Evolutionary conservation across 1,284 basidiomycete species (phyloP), one percentile per base, ranked within the genome.

Genomic region (Ganoderma multipileum): DNA sequence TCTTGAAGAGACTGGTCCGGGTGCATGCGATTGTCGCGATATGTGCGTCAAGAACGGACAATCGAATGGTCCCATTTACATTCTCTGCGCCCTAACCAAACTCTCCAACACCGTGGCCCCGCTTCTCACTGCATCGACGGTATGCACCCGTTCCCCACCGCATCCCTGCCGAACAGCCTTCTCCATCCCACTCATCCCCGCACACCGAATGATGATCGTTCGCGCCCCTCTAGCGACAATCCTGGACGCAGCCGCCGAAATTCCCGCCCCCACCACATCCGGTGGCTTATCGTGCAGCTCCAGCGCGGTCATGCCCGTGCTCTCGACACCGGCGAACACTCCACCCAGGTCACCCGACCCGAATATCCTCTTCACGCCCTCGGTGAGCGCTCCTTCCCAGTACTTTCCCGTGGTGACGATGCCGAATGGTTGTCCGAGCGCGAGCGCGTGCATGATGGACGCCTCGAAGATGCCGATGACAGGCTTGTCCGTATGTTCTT

Each of bases 381-480:
- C 63, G 11, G 78, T 75, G 38, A 87, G 77, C 23, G 84, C 76
- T 5, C 76, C 75, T 67, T 84, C 84, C 82, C 84, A 84, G 18
- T 83, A 80, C 9, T 76, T 77, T 6, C 83, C 84, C 0, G 86
- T 86, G 5, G 84, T 84, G n/a, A 87, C 81, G 66, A 87, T 83
- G 2, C 83, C 86, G 63, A 84, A 84, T 8, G 78, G 79, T 16
- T 76, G 71, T 3, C 79, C 81, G 23, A 85, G 76, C 23, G 79
- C 76, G 47, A 77, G 68, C 9, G 76, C 69, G 42, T 76, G 74
- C 62, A 76, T 69, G 38, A 86, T 73, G 7, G 82, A 82, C 2
- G 84, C 82, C 70, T 87, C 84, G 76, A 87, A 83, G 68, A 87
- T 87, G 26, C 83, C 82, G 30, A 84, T 76, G 20, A 84, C 83